phyloP scores from a whole-genome alignment of 345 rosid species.

The Arabidopsis suecica region DNA sequence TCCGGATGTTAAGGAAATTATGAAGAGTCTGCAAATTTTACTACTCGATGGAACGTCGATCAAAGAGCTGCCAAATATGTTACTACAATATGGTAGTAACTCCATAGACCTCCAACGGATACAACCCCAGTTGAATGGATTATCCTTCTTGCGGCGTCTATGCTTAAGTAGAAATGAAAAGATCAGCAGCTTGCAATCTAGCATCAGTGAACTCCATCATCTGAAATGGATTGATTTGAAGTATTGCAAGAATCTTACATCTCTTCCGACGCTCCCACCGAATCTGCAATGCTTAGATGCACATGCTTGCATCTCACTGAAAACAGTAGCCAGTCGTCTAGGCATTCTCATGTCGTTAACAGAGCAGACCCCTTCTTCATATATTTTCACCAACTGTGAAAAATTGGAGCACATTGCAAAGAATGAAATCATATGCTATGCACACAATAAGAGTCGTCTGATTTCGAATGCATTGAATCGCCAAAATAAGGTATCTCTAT shows the following conservation, averaged over 20 bases:
- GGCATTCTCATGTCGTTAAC: neutral
- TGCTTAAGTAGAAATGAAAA: slow-evolving; percentile 28
- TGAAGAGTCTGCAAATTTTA: slow-evolving; percentile 18
- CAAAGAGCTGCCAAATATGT: neutral
- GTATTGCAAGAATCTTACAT: slow-evolving; percentile 31
- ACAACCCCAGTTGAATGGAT: neutral
- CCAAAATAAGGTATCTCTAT: slow-evolving; percentile 14
- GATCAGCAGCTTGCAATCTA: neutral
- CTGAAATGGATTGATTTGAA: slow-evolving; percentile 31
- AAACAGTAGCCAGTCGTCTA: slow-evolving; percentile 17
- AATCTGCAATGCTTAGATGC: slow-evolving; percentile 37
- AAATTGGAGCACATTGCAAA: slow-evolving; percentile 13
- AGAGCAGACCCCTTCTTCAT: slow-evolving; percentile 4
- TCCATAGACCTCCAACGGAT: neutral
- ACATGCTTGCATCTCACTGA: slow-evolving; percentile 7
- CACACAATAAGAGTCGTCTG: neutral
- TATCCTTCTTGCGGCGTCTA: slow-evolving; percentile 15
- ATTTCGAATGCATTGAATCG: slow-evolving; percentile 20
- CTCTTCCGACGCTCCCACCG: slow-evolving; percentile 31
- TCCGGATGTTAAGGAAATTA: neutral
- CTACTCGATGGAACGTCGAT: slow-evolving; percentile 27
- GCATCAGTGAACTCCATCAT: slow-evolving; percentile 19
- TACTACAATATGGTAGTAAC: neutral
- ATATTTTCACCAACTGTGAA: slow-evolving; percentile 25
- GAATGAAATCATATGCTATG: slow-evolving; percentile 18